Evolutionary conservation across 371 early-diverging fungal species (phyloP).

Genomic region (Mortierella sp.): DNA sequence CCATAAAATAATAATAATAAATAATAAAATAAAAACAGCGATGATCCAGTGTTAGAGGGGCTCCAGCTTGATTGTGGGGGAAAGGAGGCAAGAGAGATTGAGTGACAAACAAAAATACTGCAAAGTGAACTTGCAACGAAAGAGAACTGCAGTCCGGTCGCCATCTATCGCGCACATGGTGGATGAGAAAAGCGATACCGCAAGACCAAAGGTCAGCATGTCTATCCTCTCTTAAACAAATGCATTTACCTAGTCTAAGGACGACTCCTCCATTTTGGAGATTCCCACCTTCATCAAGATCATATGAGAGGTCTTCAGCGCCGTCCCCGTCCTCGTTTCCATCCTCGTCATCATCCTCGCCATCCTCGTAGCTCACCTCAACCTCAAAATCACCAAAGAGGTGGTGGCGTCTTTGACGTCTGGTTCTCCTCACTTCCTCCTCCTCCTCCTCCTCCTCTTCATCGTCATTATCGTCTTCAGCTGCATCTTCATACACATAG

Average conservation of each 20-base stretch:
- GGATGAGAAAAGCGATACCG: too few species aligned
- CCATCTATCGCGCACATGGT: too few species aligned
- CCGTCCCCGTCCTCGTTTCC: slow-evolving; percentile 18
- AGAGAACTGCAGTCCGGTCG: too few species aligned
- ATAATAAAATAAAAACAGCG: not conserved
- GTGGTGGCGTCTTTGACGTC: slow-evolving; percentile 12
- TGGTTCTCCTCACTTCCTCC: slow-evolving; percentile 12
- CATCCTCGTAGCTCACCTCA: not conserved
- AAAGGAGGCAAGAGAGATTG: not conserved
- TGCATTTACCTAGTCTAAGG: too few species aligned
- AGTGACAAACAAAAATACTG: not conserved
- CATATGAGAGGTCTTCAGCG: not conserved
- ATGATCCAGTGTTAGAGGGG: not conserved
- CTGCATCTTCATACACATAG: slow-evolving; percentile 5
- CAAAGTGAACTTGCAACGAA: not conserved
- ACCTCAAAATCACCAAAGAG: not conserved
- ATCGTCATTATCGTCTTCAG: not conserved
- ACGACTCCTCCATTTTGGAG: too few species aligned
- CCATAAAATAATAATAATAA: too few species aligned
- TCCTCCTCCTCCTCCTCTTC: slow-evolving; percentile 16
- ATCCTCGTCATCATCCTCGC: slow-evolving; percentile 13
- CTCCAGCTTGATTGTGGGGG: not conserved
- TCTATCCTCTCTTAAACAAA: too few species aligned
- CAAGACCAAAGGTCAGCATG: too few species aligned
- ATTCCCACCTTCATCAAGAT: too few species aligned